Evolutionary conservation across 352 stramenopile genomes (phyloP).

Genomic region (Phytophthora tentaculata): DNA sequence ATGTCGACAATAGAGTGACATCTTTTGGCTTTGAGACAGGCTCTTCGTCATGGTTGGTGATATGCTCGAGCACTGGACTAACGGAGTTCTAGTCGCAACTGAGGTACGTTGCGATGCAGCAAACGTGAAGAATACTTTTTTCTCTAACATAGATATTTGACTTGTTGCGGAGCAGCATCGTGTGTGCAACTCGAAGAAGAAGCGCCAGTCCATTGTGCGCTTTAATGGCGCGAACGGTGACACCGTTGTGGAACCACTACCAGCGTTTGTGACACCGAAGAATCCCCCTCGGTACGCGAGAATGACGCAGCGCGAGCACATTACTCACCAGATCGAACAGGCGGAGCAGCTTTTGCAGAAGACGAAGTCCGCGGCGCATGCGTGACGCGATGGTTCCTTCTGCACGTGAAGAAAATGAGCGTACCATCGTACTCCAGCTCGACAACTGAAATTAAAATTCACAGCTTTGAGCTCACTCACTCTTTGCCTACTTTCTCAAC

Average conservation of each 20-base stretch:
- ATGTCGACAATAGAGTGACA: neutral
- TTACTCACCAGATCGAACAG: constrained; percentile 55
- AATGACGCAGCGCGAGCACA: constrained; percentile 75
- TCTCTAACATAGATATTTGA: constrained; percentile 7
- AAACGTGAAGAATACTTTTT: neutral
- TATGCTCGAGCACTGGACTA: constrained; percentile 85
- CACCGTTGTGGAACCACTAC: constrained; percentile 69
- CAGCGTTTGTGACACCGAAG: constrained; percentile 55
- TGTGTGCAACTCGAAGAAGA: constrained; percentile 75
- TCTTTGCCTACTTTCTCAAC: constrained; percentile 61
- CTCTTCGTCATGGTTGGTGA: constrained; percentile 86
- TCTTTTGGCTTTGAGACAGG: constrained; percentile 13
- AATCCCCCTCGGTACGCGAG: constrained; percentile 63
- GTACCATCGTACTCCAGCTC: constrained; percentile 2
- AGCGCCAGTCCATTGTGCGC: constrained; percentile 83
- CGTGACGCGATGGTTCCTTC: constrained; percentile 8
- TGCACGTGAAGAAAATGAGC: constrained; percentile 7
- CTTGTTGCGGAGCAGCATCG: constrained; percentile 57
- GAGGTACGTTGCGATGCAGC: constrained; percentile 47
- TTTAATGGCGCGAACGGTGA: constrained; percentile 83
- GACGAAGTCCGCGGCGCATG: constrained; percentile 58
- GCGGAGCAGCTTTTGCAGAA: constrained; percentile 66
- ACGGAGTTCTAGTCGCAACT: constrained; percentile 71
- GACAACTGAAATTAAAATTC: constrained; percentile 7
- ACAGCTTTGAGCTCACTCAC: neutral